Evolutionary conservation across 1,284 basidiomycete species (phyloP).

Genomic region (Stygiomarasmius scandens): DNA sequence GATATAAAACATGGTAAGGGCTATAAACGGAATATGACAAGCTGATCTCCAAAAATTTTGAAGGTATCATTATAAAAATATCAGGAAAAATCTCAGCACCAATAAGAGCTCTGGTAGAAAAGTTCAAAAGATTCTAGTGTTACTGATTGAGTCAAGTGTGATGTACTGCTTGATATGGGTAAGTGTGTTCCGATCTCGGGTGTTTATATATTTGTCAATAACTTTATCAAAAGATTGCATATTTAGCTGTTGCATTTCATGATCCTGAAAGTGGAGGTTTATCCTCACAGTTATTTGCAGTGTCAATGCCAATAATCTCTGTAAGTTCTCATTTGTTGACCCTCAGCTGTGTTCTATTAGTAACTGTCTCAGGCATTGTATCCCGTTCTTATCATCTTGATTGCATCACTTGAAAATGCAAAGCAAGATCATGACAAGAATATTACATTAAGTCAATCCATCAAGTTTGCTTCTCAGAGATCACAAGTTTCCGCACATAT

Average conservation of each 20-base stretch:
- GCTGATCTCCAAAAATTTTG: background rate
- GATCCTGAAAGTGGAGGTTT: background rate
- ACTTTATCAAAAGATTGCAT: too few species aligned
- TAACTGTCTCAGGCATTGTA: background rate
- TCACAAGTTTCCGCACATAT: too few species aligned
- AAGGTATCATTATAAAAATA: background rate
- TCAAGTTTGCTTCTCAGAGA: background rate
- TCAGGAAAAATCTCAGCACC: background rate
- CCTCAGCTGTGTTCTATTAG: too few species aligned
- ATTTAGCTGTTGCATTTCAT: too few species aligned
- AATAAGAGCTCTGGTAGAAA: background rate
- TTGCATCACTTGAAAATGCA: background rate
- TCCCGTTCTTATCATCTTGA: conserved; percentile 3
- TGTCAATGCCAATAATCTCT: background rate
- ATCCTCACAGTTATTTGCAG: background rate
- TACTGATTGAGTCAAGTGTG: background rate
- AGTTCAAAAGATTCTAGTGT: background rate
- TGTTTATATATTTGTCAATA: too few species aligned
- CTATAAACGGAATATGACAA: background rate
- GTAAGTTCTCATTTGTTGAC: background rate
- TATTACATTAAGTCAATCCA: background rate
- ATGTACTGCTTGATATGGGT: background rate
- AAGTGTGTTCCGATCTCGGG: too few species aligned
- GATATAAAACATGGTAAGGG: background rate
- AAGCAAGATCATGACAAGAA: background rate